Evolutionary conservation across 805 yeast genomes (phyloP).

Genomic region (Zygosaccharomyces rouxii): DNA sequence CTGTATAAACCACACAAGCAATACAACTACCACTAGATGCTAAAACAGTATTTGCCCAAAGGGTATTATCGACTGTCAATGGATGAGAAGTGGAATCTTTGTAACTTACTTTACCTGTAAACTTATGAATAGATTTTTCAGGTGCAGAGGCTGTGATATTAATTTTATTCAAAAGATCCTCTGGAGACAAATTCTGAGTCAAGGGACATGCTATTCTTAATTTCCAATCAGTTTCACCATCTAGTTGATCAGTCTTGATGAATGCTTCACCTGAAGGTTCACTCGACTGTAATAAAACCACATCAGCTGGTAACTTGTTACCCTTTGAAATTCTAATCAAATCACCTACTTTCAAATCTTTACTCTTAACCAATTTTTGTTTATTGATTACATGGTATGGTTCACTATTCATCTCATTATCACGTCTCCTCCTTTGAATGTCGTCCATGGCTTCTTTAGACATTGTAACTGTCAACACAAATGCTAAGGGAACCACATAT

Average conservation of each 20-base stretch:
- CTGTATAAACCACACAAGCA: constrained; percentile 87
- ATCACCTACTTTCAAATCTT: constrained; percentile 79
- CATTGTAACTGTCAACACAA: constrained; percentile 91
- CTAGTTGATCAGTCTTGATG: constrained; percentile 94
- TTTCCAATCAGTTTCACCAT: constrained; percentile 99
- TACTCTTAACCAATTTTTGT: constrained; percentile 45
- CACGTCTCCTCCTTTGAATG: constrained; percentile 83
- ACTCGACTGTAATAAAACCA: constrained; percentile 76
- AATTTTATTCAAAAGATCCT: constrained; percentile 46
- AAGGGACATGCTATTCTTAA: constrained; percentile 69
- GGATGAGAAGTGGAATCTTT: constrained; percentile 56
- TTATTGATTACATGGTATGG: constrained; percentile 63
- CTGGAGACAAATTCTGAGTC: constrained; percentile 59
- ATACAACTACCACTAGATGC: constrained; percentile 84
- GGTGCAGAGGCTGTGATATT: constrained; percentile 75
- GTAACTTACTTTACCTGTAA: constrained; percentile 66
- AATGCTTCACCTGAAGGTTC: constrained; percentile 83
- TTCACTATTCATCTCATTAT: constrained; percentile 83
- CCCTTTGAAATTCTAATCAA: constrained; percentile 74
- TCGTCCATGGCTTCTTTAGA: constrained; percentile 94
- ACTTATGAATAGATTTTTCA: constrained; percentile 73
- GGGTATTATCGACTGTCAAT: constrained; percentile 79
- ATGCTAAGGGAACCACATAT: constrained; percentile 89
- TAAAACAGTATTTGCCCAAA: constrained; percentile 97
- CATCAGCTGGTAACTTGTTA: constrained; percentile 89